Conservation (phyloP, 2,329 filamentous ascomycete species). For the Parasarocladium wereldwijsianum region DNA sequence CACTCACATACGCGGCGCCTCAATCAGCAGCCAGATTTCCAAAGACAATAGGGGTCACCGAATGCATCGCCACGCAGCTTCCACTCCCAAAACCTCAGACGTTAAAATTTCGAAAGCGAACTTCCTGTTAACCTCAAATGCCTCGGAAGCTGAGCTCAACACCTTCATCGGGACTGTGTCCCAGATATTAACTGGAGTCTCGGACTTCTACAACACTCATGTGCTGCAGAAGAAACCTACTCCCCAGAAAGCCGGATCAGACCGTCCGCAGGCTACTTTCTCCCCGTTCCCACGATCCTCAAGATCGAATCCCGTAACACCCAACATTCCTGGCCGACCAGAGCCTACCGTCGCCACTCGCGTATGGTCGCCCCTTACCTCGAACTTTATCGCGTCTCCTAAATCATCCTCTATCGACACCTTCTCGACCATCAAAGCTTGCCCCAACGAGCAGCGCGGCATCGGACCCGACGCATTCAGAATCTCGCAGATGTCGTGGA, state of each 20-base stretch:
- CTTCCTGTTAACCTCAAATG: slow-evolving; percentile 39
- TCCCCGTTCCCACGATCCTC: slow-evolving; percentile 16
- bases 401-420: slow-evolving; percentile 22
- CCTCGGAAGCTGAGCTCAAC: slow-evolving; percentile 36
- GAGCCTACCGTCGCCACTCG: slow-evolving; percentile 3
- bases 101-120: slow-evolving; percentile 35
- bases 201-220: slow-evolving; percentile 25
- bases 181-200: slow-evolving; percentile 20
- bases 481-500: slow-evolving; percentile 11
- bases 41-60: not conserved
- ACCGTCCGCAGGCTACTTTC: slow-evolving; percentile 14
- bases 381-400: slow-evolving; percentile 13
- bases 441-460: slow-evolving; percentile 14
- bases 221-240: slow-evolving; percentile 7
- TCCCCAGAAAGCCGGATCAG: slow-evolving; percentile 11
- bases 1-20: slow-evolving; percentile 22
- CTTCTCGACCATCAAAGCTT: slow-evolving; percentile 14
- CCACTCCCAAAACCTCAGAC: slow-evolving; percentile 12
- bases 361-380: slow-evolving; percentile 8
- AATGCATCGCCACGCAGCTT: not conserved
- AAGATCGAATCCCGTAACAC: slow-evolving; percentile 6
- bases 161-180: slow-evolving; percentile 38
- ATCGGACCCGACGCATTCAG: slow-evolving; percentile 1
- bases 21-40: slow-evolving; percentile 13
- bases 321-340: slow-evolving; percentile 2